A percentile compares a stretch with the other conserved stretches of the same genome.
Conservation (phyloP, 495 filamentous ascomycete genomes). For the Aspergillus leporis region DNA sequence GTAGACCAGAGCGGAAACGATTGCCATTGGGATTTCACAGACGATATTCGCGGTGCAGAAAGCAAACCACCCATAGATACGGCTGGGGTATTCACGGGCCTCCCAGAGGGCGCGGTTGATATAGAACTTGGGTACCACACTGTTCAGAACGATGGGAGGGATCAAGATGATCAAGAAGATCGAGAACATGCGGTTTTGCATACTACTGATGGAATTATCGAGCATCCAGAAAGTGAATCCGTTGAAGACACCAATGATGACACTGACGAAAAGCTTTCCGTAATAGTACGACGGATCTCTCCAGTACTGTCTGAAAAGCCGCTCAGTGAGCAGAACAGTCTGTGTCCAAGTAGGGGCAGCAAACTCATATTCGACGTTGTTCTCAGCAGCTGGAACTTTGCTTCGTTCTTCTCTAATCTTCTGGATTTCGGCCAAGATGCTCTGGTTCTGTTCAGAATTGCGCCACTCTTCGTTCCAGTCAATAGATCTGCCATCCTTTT, state of each 20-base stretch:
- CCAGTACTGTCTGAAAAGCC: conserved; percentile 72
- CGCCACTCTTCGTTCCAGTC: conserved; percentile 76
- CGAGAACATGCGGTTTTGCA: conserved; percentile 83
- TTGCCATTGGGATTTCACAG: conserved; percentile 72
- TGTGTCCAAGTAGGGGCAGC: conserved; percentile 63
- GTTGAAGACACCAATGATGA: conserved; percentile 71
- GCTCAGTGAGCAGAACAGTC: conserved; percentile 59
- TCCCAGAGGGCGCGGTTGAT: conserved; percentile 74
- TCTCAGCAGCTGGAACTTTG: conserved; percentile 42
- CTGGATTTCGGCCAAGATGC: conserved; percentile 60
- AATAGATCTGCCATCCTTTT: conserved; percentile 50
- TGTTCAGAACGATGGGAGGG: conserved; percentile 71
- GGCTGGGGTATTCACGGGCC: conserved; percentile 70
- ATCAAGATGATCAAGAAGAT: conserved; percentile 73
- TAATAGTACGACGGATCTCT: conserved; percentile 71
- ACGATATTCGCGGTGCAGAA: conserved; percentile 77
- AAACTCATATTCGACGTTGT: conserved; percentile 54
- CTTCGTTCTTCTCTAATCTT: conserved; percentile 56
- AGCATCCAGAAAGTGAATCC: conserved; percentile 87
- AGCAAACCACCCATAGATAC: conserved; percentile 82
- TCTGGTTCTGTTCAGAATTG: conserved; percentile 55
- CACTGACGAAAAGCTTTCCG: conserved; percentile 68
- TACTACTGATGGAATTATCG: conserved; percentile 62
- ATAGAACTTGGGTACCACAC: conserved; percentile 83
- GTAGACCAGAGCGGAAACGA: conserved; percentile 66